Conservation (phyloP, 1,139 yeast species). For the Debaryomycetaceae sp. region DNA sequence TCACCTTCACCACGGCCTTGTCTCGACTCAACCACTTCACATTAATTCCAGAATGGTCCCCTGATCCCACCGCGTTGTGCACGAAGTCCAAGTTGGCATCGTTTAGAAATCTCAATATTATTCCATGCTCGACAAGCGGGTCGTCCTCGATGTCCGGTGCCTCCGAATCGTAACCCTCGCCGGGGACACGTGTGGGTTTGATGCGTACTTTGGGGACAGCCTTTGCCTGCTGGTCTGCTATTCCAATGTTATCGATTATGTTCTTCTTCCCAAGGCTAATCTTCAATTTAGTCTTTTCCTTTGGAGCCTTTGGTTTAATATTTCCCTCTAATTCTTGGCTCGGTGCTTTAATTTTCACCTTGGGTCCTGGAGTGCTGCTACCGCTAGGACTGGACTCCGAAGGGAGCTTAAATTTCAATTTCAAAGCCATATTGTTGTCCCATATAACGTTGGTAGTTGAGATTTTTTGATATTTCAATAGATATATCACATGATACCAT, state of each 20-base stretch:
- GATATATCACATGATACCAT: too few species aligned
- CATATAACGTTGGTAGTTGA: neutral
- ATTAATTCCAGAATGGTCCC: conserved; percentile 69
- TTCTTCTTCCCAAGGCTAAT: conserved; percentile 16
- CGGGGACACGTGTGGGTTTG: conserved; percentile 82
- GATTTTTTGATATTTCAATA: neutral
- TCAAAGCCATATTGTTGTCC: conserved; percentile 16
- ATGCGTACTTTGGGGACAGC: conserved; percentile 64
- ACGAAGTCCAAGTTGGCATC: conserved; percentile 77
- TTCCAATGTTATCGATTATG: conserved; percentile 3
- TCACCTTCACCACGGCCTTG: conserved; percentile 64
- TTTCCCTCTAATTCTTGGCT: conserved; percentile 1
- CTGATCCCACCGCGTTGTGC: conserved; percentile 75
- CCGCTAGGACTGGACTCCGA: conserved; percentile 6
- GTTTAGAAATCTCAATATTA: conserved; percentile 73
- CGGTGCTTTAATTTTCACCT: conserved; percentile 28
- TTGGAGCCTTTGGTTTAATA: neutral
- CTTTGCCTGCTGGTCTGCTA: conserved; percentile 10
- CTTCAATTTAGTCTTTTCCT: conserved; percentile 15
- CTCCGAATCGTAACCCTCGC: conserved; percentile 96
- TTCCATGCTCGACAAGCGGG: conserved; percentile 85
- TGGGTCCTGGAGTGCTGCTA: conserved; percentile 13
- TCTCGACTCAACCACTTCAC: conserved; percentile 81
- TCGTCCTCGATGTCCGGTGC: conserved; percentile 96
- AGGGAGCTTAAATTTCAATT: conserved; percentile 23